A percentile compares a stretch with the other conserved stretches of the same genome.
Conservation (phyloP, 495 filamentous ascomycete genomes). For the Aspergillus funiculosus region DNA sequence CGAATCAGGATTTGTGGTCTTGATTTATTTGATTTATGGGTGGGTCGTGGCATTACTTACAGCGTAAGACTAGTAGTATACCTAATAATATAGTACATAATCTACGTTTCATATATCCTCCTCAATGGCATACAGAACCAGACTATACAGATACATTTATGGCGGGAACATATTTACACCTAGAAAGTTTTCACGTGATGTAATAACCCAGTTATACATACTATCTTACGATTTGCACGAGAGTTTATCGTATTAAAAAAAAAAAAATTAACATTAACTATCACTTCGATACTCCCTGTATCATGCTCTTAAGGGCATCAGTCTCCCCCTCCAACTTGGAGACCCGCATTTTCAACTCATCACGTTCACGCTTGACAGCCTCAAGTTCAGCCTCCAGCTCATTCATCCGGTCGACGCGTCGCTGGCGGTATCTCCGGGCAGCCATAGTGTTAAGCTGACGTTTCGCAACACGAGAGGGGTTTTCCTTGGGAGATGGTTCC, state of each 20-base stretch:
- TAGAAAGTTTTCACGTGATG: too few species aligned
- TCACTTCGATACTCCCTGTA: conserved; percentile 5
- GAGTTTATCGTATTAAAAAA: background rate
- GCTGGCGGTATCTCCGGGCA: conserved; percentile 66
- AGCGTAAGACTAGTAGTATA: too few species aligned
- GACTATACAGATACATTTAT: too few species aligned
- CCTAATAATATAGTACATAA: too few species aligned
- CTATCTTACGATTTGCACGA: too few species aligned
- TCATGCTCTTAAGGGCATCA: conserved; percentile 32
- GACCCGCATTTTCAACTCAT: conserved; percentile 58
- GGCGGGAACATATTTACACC: too few species aligned
- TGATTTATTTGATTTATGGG: conserved; percentile 3
- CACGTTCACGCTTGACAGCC: conserved; percentile 53
- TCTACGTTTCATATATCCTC: too few species aligned
- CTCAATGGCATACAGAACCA: too few species aligned
- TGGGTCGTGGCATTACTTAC: too few species aligned
- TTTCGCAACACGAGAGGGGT: conserved; percentile 40
- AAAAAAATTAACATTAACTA: conserved; percentile 2
- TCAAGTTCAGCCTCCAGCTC: conserved; percentile 57
- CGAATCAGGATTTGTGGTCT: conserved; percentile 26
- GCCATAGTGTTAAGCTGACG: conserved; percentile 64
- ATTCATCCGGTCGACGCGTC: conserved; percentile 59
- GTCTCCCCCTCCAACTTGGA: conserved; percentile 61
- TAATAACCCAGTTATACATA: too few species aligned
- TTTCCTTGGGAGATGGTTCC: conserved; percentile 10